Evolutionary conservation across 495 filamentous ascomycete genomes (phyloP).

Genomic region (Pseudomonodictys pantanalensis): DNA sequence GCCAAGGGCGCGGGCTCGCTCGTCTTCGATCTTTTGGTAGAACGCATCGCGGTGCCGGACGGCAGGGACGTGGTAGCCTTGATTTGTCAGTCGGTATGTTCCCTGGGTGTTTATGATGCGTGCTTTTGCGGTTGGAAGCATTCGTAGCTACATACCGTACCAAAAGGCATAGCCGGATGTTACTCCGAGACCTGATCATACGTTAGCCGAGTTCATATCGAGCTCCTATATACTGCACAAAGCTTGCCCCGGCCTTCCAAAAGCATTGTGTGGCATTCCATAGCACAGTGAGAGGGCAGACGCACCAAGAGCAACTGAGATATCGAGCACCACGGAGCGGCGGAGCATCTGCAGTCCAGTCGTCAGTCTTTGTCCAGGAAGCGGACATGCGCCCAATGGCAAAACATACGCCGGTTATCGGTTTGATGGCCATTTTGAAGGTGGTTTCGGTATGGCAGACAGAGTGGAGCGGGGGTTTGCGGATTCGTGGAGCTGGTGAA

Average conservation of each 20-base stretch:
- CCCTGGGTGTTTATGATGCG: not conserved
- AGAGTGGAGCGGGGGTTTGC: slow-evolving; percentile 10
- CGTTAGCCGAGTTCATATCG: slow-evolving; percentile 2
- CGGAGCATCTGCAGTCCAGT: slow-evolving; percentile 61
- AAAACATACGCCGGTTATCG: slow-evolving; percentile 54
- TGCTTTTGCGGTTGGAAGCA: not conserved
- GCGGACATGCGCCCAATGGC: slow-evolving; percentile 20
- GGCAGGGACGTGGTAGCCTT: slow-evolving; percentile 70
- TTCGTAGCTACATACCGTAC: slow-evolving; percentile 63
- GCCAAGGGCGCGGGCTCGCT: slow-evolving; percentile 52
- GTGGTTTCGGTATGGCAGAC: slow-evolving; percentile 3
- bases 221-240: no score
- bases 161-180: slow-evolving; percentile 74
- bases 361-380: slow-evolving; percentile 26
- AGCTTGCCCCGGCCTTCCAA: no score
- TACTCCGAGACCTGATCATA: slow-evolving; percentile 58
- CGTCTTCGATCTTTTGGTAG: slow-evolving; percentile 73
- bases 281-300: slow-evolving; percentile 29
- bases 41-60: slow-evolving; percentile 71
- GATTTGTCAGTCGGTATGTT: slow-evolving; percentile 6
- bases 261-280: no score
- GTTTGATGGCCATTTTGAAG: slow-evolving; percentile 48
- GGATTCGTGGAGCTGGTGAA: slow-evolving; percentile 27
- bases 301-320: slow-evolving; percentile 73
- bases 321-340: slow-evolving; percentile 69